Percentiles rank a stretch among this genome's conserved stretches.
Conservation (phyloP, 148 eudicot genomes). For the Fagopyrum esculentum region DNA sequence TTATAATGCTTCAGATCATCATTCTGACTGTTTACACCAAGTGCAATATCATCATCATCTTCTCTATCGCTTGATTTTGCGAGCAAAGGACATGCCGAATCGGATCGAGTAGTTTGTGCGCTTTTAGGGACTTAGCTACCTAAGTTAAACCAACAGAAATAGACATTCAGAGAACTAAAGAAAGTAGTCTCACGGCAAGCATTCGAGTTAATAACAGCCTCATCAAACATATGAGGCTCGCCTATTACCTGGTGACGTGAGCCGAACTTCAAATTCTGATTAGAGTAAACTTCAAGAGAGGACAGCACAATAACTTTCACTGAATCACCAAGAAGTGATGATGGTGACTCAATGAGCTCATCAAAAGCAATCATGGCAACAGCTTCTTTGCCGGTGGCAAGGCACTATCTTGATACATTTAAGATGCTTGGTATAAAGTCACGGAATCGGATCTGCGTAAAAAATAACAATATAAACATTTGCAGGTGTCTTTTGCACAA, state of each 20-base stretch:
- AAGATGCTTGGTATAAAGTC: conserved; percentile 93
- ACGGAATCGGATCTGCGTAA: conserved; percentile 65
- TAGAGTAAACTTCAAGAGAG: conserved; percentile 92
- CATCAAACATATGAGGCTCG: background rate
- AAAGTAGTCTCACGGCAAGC: background rate
- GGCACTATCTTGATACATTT: conserved; percentile 87
- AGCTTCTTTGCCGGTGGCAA: conserved; percentile 93
- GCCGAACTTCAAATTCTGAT: conserved; percentile 61
- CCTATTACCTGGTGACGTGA: conserved; percentile 82
- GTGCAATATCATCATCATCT: conserved; percentile 85
- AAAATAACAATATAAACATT: background rate
- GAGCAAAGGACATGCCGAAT: conserved; percentile 80
- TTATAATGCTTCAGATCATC: conserved; percentile 76
- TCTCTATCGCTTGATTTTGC: conserved; percentile 64
- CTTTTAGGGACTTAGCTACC: conserved; percentile 53
- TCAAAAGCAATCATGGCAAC: conserved; percentile 92
- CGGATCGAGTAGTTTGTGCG: conserved; percentile 75
- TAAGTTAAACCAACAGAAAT: background rate
- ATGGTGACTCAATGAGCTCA: conserved; percentile 96
- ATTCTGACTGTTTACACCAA: no score
- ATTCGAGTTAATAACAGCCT: background rate
- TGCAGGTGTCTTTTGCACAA: background rate
- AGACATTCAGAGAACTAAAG: background rate
- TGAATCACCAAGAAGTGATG: conserved; percentile 94
- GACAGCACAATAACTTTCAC: conserved; percentile 92